Evolutionary conservation across 2,329 filamentous ascomycete genomes (phyloP).

Genomic region (Ophiognomonia clavigignenti-juglandacearum): DNA sequence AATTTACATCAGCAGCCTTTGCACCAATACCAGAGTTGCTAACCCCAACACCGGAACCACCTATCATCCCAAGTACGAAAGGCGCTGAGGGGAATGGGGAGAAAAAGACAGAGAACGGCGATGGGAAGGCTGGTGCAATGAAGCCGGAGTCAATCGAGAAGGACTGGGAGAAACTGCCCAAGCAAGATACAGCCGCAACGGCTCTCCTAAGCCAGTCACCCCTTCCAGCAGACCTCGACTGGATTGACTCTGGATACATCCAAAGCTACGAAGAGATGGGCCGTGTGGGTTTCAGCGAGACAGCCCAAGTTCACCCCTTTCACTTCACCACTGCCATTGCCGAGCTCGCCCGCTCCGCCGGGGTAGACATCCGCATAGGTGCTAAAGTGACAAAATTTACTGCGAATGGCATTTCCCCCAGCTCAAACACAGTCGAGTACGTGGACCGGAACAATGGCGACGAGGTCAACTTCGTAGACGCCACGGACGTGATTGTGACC

Average conservation of each 20-base stretch:
- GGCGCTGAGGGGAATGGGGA: not conserved
- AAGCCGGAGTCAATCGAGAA: slow-evolving; percentile 30
- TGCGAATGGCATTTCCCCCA: slow-evolving; percentile 23
- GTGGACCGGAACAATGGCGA: slow-evolving; percentile 40
- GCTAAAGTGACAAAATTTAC: slow-evolving; percentile 64
- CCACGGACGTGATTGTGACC: slow-evolving; percentile 49
- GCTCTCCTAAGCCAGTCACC: slow-evolving; percentile 49
- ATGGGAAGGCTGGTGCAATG: slow-evolving; percentile 6
- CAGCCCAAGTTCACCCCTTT: slow-evolving; percentile 89
- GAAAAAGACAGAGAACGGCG: slow-evolving; percentile 3
- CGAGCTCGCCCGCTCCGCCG: slow-evolving; percentile 64
- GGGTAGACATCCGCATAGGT: slow-evolving; percentile 62
- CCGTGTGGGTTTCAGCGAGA: slow-evolving; percentile 59
- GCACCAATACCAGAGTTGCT: not conserved
- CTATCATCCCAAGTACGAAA: not conserved
- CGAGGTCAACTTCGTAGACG: slow-evolving; percentile 32
- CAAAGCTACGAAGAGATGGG: slow-evolving; percentile 79
- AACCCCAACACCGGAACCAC: not conserved
- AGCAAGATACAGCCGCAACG: slow-evolving; percentile 47
- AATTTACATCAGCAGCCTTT: not conserved
- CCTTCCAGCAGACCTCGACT: slow-evolving; percentile 76
- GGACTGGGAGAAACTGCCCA: slow-evolving; percentile 57
- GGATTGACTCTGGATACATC: slow-evolving; percentile 67
- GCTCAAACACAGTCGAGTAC: slow-evolving; percentile 57
- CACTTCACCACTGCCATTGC: slow-evolving; percentile 87